These are phyloP conservation scores for Kodamaea leandrae DNA, from an alignment of 805 yeast genomes.

Conservation along the genomic window DNA sequence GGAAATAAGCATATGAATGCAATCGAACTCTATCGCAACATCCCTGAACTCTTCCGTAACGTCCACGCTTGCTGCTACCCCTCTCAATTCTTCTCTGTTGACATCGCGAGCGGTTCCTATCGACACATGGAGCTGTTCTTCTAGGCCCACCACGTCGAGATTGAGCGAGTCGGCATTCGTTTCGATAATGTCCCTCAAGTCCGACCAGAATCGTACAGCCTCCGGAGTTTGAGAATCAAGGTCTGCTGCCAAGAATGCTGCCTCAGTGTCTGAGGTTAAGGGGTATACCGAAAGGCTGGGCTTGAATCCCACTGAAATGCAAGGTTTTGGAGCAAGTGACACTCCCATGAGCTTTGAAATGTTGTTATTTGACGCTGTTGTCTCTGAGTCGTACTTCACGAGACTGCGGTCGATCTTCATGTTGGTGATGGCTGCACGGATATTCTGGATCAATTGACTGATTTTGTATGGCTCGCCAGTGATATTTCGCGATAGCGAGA, in stretches of 20 bases:
- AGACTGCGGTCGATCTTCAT: constrained; percentile 4
- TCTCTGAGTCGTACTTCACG: not conserved
- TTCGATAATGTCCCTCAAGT: constrained; percentile 11
- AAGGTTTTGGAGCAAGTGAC: not conserved
- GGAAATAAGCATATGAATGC: not conserved
- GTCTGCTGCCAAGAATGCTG: constrained; percentile 16
- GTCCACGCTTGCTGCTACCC: constrained; percentile 2
- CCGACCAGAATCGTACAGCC: constrained; percentile 11
- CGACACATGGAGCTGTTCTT: constrained; percentile 11
- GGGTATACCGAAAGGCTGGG: not conserved
- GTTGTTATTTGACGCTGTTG: not conserved
- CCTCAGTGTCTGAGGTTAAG: no score
- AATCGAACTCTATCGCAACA: constrained; percentile 3
- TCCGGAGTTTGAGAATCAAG: constrained; percentile 4
- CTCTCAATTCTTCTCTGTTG: not conserved
- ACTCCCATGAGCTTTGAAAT: constrained; percentile 8
- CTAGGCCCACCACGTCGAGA: not conserved
- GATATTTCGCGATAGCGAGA: constrained; percentile 18
- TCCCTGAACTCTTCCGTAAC: constrained; percentile 5
- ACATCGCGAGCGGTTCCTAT: not conserved
- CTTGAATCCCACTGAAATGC: constrained; percentile 5
- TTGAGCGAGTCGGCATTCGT: constrained; percentile 13
- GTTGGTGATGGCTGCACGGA: constrained; percentile 4
- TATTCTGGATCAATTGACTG: constrained; percentile 10
- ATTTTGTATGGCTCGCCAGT: constrained; percentile 10